Evolutionary conservation across 2,329 filamentous ascomycete species (phyloP).

Genomic region (Arachnomyces sp.): DNA sequence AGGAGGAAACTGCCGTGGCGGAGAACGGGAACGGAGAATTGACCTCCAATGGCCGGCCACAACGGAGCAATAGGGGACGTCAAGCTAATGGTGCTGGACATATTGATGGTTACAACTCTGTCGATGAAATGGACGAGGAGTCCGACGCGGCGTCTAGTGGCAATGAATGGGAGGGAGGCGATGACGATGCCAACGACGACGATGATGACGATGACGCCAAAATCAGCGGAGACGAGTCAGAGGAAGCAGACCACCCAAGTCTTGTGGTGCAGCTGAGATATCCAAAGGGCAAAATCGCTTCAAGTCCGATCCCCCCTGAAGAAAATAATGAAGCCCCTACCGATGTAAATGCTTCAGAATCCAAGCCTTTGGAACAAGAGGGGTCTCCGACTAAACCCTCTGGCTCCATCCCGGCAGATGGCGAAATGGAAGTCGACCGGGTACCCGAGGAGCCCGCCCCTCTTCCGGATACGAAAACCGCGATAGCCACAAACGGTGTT

Average conservation of each 20-base stretch:
- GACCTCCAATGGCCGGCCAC: conserved; percentile 21
- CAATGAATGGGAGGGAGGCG: conserved; percentile 66
- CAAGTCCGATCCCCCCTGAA: conserved; percentile 7
- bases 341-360: background rate
- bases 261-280: conserved; percentile 66
- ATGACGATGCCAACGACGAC: conserved; percentile 64
- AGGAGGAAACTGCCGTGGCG: conserved; percentile 38
- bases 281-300: conserved; percentile 21
- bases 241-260: conserved; percentile 46
- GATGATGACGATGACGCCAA: conserved; percentile 46
- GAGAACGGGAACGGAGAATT: conserved; percentile 34
- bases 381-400: too few relatives aligned
- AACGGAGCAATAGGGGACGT: conserved; percentile 28
- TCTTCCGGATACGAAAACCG: too few relatives aligned
- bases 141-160: conserved; percentile 52
- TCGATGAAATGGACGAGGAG: conserved; percentile 59
- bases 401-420: too few relatives aligned
- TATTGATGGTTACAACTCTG: conserved; percentile 50
- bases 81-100: conserved; percentile 33
- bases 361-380: background rate
- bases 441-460: too few relatives aligned
- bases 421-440: too few relatives aligned
- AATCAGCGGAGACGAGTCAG: conserved; percentile 36
- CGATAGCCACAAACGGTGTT: too few relatives aligned
- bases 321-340: background rate